Conservation (phyloP, 2,329 filamentous ascomycete genomes). For the Colletotrichum karsti region DNA sequence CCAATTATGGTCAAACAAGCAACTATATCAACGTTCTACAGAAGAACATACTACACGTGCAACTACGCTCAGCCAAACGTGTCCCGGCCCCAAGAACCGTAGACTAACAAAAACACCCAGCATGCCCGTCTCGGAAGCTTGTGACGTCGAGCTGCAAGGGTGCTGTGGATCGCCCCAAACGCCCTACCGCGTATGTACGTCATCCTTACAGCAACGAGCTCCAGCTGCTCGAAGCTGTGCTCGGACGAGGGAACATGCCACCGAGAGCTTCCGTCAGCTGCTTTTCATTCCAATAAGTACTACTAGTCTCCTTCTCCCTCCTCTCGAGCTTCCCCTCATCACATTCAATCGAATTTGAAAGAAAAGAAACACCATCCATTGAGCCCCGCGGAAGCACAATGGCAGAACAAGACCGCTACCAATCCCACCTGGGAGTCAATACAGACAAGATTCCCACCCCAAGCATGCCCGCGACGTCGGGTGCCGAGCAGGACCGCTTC, state of each 20-base stretch:
- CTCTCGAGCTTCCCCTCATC: neutral
- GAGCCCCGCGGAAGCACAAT: constrained; percentile 20
- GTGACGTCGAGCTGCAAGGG: constrained; percentile 20
- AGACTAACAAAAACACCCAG: neutral
- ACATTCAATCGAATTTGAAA: neutral
- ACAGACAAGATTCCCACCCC: constrained; percentile 15
- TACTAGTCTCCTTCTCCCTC: neutral
- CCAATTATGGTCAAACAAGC: neutral
- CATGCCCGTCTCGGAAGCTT: neutral
- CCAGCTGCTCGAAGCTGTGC: neutral
- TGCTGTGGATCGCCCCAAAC: constrained; percentile 7
- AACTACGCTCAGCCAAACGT: neutral
- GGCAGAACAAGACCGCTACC: constrained; percentile 32
- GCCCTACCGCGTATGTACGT: constrained; percentile 6
- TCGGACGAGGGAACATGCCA: constrained; percentile 9
- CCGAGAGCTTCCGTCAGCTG: neutral
- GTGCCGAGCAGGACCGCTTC: constrained; percentile 22
- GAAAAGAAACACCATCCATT: neutral
- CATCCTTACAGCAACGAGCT: constrained; percentile 20
- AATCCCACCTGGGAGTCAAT: constrained; percentile 26
- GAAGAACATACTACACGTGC: too few relatives aligned
- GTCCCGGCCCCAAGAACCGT: neutral
- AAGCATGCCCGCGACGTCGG: constrained; percentile 22
- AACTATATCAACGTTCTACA: too few relatives aligned
- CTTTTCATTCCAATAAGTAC: neutral